Evolutionary conservation across 352 stramenopile species (phyloP).

Genomic region (Pythium brachiatum): DNA sequence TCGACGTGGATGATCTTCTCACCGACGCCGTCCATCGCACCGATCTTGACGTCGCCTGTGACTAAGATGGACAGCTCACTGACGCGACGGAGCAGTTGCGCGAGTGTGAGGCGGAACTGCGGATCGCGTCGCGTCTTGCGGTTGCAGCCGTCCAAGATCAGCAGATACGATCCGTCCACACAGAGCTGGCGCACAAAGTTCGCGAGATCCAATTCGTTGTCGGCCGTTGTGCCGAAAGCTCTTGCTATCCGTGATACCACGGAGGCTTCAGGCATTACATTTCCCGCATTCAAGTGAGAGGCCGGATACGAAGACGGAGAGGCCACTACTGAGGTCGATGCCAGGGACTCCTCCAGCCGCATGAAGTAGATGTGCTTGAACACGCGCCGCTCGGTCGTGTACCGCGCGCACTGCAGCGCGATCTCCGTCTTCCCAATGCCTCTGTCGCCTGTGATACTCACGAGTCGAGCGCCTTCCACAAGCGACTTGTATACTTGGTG

Average conservation of each 20-base stretch:
- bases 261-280: not conserved
- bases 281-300: not conserved
- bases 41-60: slow-evolving; percentile 70
- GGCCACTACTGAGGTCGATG: not conserved
- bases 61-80: slow-evolving; percentile 59
- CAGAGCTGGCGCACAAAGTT: slow-evolving; percentile 52
- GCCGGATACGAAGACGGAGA: not conserved
- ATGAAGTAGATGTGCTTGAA: slow-evolving; percentile 79
- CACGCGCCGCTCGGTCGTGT: slow-evolving; percentile 64
- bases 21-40: slow-evolving; percentile 72
- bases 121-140: slow-evolving; percentile 38
- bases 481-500: slow-evolving; percentile 77
- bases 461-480: slow-evolving; percentile 68
- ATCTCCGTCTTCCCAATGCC: slow-evolving; percentile 84
- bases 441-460: slow-evolving; percentile 68
- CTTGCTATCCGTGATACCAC: slow-evolving; percentile 16
- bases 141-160: slow-evolving; percentile 82
- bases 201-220: slow-evolving; percentile 38
- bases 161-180: slow-evolving; percentile 46
- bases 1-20: slow-evolving; percentile 78
- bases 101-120: slow-evolving; percentile 44
- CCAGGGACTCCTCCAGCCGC: slow-evolving; percentile 32
- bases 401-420: slow-evolving; percentile 71
- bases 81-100: slow-evolving; percentile 59
- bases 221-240: slow-evolving; percentile 12